Conservation (phyloP, 108 stramenopile species). For the Pseudonitzschia delicatissima region DNA sequence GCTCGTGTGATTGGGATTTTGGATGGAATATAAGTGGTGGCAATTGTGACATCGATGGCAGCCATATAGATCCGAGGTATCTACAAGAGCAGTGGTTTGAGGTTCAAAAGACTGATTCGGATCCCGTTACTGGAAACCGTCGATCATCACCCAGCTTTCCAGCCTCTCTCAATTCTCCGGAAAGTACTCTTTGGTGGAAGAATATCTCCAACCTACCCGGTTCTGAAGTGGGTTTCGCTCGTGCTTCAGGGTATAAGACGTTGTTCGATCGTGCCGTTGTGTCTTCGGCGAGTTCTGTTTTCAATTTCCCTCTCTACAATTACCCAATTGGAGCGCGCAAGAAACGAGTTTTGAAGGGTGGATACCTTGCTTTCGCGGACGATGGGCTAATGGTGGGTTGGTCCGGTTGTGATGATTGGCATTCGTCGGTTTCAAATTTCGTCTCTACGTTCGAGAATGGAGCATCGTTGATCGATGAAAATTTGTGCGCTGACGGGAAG, state of each 20-base stretch:
- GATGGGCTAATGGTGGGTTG: conserved; percentile 50
- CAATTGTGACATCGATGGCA: not conserved
- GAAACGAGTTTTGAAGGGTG: conserved; percentile 1
- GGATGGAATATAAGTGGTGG: not conserved
- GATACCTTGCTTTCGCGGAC: conserved; percentile 39
- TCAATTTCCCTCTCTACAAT: conserved; percentile 54
- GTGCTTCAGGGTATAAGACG: conserved; percentile 39
- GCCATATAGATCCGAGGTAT: conserved; percentile 21
- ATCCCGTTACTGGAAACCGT: conserved; percentile 40
- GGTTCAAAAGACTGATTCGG: conserved; percentile 35
- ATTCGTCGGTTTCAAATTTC: conserved; percentile 19
- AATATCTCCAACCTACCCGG: conserved; percentile 34
- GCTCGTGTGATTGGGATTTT: conserved; percentile 43
- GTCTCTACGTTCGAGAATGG: conserved; percentile 39
- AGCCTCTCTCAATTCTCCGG: conserved; percentile 25
- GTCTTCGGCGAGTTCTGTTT: conserved; percentile 30
- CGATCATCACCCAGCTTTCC: conserved; percentile 17
- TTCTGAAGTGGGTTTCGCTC: conserved; percentile 18
- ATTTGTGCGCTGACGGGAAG: conserved; percentile 51
- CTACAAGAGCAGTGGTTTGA: conserved; percentile 30
- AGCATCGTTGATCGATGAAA: conserved; percentile 32
- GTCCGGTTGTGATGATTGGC: conserved; percentile 36
- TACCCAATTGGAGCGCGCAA: conserved; percentile 7
- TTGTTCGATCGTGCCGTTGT: conserved; percentile 48
- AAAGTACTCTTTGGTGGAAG: conserved; percentile 44